These are phyloP conservation scores for Penicillium crystallinum DNA, from an alignment of 495 filamentous ascomycete genomes.

Conservation along the genomic window DNA sequence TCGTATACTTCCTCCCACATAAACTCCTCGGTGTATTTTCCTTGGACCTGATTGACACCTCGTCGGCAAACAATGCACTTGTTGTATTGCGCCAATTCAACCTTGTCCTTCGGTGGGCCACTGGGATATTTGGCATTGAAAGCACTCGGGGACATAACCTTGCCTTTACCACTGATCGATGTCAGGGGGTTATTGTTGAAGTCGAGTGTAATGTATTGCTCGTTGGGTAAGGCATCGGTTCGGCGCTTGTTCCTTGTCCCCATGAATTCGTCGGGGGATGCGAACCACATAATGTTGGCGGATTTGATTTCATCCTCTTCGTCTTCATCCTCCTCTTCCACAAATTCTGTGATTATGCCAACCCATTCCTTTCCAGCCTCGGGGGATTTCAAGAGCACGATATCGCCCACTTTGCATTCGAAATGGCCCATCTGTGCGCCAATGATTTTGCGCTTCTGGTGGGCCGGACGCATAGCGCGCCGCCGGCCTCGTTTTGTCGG, in stretches of 20 bases:
- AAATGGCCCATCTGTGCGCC: conserved; percentile 85
- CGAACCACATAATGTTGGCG: conserved; percentile 88
- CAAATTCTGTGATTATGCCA: conserved; percentile 77
- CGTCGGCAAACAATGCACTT: conserved; percentile 89
- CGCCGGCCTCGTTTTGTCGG: conserved; percentile 26
- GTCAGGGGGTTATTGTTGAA: conserved; percentile 82
- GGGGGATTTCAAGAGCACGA: conserved; percentile 80
- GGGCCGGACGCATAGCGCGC: conserved; percentile 28
- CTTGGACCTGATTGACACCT: conserved; percentile 80
- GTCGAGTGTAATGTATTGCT: conserved; percentile 82
- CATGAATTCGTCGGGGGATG: conserved; percentile 78
- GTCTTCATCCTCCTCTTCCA: conserved; percentile 58
- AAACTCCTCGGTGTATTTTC: conserved; percentile 90
- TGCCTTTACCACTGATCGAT: conserved; percentile 86
- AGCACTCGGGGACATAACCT: conserved; percentile 62
- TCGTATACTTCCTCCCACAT: conserved; percentile 80
- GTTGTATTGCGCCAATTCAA: conserved; percentile 58
- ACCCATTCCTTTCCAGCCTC: conserved; percentile 81
- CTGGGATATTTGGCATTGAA: conserved; percentile 67
- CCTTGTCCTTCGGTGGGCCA: conserved; percentile 67
- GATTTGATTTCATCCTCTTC: conserved; percentile 48
- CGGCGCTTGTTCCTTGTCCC: conserved; percentile 72
- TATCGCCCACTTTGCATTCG: conserved; percentile 74
- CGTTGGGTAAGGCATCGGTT: conserved; percentile 76
- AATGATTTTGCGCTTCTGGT: conserved; percentile 50